A percentile compares a stretch with the other conserved stretches of the same genome.
These are phyloP conservation scores for Xylaria sp. DNA, from an alignment of 2,329 filamentous ascomycete species.

Conservation along the genomic window DNA sequence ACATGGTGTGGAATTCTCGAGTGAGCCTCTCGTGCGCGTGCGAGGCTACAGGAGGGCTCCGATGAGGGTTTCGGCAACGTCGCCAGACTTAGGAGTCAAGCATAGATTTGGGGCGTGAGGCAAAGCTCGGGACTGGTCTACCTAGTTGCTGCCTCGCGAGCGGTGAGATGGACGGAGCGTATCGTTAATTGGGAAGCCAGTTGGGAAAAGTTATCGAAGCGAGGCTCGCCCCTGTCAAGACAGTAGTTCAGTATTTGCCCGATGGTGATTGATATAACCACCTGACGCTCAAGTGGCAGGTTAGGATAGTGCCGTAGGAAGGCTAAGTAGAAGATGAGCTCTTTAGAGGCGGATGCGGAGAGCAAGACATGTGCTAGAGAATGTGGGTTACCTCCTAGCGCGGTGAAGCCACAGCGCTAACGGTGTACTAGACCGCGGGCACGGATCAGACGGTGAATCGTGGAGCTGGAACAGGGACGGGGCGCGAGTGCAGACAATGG, in stretches of 20 bases:
- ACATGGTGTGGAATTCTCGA: conserved; percentile 28
- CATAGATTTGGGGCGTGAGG: conserved; percentile 12
- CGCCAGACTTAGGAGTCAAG: conserved; percentile 13
- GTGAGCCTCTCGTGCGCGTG: conserved; percentile 11
- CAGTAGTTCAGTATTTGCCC: conserved; percentile 7
- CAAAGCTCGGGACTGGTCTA: background rate
- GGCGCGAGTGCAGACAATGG: conserved; percentile 10
- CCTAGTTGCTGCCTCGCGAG: conserved; percentile 13
- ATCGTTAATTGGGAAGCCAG: conserved; percentile 25
- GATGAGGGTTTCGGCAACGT: conserved; percentile 25
- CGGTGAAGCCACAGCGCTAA: conserved; percentile 37
- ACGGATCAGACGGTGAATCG: conserved; percentile 22
- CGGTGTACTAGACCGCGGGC: conserved; percentile 25
- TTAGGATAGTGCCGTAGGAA: conserved; percentile 13
- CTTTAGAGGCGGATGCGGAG: conserved; percentile 23
- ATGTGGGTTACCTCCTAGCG: conserved; percentile 33
- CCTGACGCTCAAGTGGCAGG: background rate
- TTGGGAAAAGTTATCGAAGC: background rate
- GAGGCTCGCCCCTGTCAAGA: conserved; percentile 4
- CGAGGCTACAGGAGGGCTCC: conserved; percentile 13
- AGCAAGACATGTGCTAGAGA: conserved; percentile 30
- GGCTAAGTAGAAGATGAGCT: conserved; percentile 5
- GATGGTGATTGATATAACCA: conserved; percentile 4
- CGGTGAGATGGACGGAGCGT: conserved; percentile 20
- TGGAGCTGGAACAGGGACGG: conserved; percentile 13